Conservation (phyloP, 129 eudicot genomes). For the Gnaphalium uliginosum region DNA sequence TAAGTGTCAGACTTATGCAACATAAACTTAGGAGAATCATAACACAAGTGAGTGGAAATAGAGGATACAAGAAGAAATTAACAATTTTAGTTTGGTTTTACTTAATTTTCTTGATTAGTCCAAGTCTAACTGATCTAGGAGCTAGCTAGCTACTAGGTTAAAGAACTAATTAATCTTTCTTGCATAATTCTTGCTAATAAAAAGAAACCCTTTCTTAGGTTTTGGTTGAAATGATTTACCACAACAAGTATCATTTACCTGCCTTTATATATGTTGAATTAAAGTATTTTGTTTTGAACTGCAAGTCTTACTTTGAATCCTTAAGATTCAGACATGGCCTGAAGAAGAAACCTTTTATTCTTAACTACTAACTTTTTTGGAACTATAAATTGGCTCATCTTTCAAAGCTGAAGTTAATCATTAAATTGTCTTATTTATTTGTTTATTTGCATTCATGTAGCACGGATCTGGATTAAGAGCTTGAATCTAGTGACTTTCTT, state of each 20-base stretch:
- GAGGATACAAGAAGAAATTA: slow-evolving; percentile 25
- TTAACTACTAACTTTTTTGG: slow-evolving; percentile 8
- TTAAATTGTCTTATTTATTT: not conserved
- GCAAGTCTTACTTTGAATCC: slow-evolving; percentile 7
- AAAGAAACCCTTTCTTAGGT: not conserved
- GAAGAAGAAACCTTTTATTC: slow-evolving; percentile 18
- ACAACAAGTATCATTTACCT: not conserved
- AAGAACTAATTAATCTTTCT: slow-evolving; percentile 1
- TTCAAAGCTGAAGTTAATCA: slow-evolving; percentile 10
- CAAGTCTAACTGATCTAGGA: not conserved
- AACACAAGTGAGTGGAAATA: slow-evolving; percentile 6
- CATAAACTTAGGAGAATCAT: not conserved
- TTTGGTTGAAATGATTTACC: not conserved
- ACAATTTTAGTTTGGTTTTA: no score
- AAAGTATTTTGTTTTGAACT: not conserved
- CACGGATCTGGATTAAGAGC: not conserved
- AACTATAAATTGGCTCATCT: slow-evolving; percentile 13
- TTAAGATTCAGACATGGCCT: slow-evolving; percentile 17
- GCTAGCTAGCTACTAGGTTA: slow-evolving; percentile 3
- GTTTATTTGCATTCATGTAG: not conserved
- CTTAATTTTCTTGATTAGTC: not conserved
- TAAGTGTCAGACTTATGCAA: not conserved
- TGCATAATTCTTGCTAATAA: not conserved
- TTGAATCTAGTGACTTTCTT: slow-evolving; percentile 1
- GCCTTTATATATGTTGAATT: not conserved